Base-by-base conservation (phyloP, 768 basidiomycete species). In the Leucocoprinus sp. region DNA sequence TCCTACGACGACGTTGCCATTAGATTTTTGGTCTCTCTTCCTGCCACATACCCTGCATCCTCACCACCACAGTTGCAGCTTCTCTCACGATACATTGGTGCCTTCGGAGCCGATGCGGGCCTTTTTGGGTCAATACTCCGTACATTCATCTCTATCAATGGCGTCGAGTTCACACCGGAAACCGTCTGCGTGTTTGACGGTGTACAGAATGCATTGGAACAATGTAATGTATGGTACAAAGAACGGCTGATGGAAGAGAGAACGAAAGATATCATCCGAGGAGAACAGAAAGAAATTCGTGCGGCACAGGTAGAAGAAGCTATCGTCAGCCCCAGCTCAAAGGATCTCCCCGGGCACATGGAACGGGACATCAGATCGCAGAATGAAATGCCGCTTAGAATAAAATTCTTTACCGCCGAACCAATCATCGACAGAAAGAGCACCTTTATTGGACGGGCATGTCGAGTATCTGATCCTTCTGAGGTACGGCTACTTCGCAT, bases 161-260 rank as follows among this genome's bases (percentile, higher is more conserved):
- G 84, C 5, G 74, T 88, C n/a, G 84, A 89, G 52, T 93, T 84
- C 79, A 66, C 69, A 2, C 67, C 74, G 18, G 88, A 81, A 23
- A 70, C 68, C 1, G 81, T 92, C 14, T 90, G 86, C 52, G 84
- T 93, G 9, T 93, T 92, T 56, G 91, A 93, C 51, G 91, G 91
- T 8, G 61, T 93, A 21, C 87, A 91, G 61, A 78, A 69, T 54
- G 76, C 86, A 8, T 60, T 83, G 23, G 87, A 90, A 37, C 66
- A 68, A 12, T 83, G 81, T 50, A 65, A 70, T 18, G 55, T 57
- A 29, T 93, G 90, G 90, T 84, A 88, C 52, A 72, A 74, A 49
- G 76, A 80, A n/a, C 78, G 70, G 14, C 63, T 84, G 19, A 78
- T 66, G 54, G 65, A 61, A 19, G 78, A 77, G 42, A 76, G 69